Evolutionary conservation across 306 rosid genomes (phyloP).

Genomic region (Parietaria judaica): DNA sequence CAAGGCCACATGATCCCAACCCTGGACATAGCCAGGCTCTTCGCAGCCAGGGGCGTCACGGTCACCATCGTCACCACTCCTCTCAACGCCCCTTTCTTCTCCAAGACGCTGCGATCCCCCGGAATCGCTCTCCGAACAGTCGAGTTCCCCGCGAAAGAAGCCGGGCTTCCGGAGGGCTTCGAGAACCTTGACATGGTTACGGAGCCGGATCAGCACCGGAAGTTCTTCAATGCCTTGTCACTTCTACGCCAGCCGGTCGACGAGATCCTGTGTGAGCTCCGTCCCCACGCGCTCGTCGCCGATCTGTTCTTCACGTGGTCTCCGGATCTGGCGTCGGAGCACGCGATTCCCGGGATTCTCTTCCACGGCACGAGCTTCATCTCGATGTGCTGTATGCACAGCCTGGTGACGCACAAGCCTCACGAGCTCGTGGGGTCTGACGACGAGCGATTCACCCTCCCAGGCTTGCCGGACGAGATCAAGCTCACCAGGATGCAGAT

Average conservation of each 20-base stretch:
- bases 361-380: conserved; percentile 47
- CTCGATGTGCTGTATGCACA: conserved; percentile 24
- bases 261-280: conserved; percentile 21
- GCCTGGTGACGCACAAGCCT: conserved; percentile 31
- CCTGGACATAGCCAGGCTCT: conserved; percentile 24
- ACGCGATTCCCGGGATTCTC: conserved; percentile 42
- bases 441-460: conserved; percentile 36
- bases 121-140: conserved; percentile 8
- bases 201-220: background rate
- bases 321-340: conserved; percentile 33
- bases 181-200: conserved; percentile 25
- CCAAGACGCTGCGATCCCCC: background rate
- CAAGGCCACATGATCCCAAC: conserved; percentile 31
- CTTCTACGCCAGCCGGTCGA: conserved; percentile 34
- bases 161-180: conserved; percentile 42
- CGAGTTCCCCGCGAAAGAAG: conserved; percentile 24
- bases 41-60: conserved; percentile 13
- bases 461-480: conserved; percentile 38
- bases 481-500: conserved; percentile 30
- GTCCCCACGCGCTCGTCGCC: conserved; percentile 39
- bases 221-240: conserved; percentile 24
- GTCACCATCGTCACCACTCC: conserved; percentile 28
- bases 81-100: conserved; percentile 8
- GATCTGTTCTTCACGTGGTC: conserved; percentile 46
- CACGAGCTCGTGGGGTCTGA: conserved; percentile 29